Percentiles rank a stretch among this genome's conserved stretches.
Evolutionary conservation across 2,329 filamentous ascomycete genomes (phyloP).

Genomic region (Nemania diffusa): DNA sequence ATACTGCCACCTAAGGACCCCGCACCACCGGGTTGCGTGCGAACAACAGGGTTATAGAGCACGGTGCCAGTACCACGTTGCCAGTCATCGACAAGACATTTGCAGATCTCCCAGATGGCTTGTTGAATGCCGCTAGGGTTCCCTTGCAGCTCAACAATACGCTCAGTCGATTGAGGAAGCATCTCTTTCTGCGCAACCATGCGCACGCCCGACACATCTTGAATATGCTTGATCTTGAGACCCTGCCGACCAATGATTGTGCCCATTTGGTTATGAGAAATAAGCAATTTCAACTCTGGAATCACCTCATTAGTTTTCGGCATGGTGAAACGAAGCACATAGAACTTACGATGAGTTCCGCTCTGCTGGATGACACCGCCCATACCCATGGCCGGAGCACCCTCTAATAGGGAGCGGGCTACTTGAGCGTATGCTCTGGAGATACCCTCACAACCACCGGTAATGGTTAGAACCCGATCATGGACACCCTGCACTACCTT

Average conservation of each 20-base stretch:
- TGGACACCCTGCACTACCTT: slow-evolving; percentile 98
- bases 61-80: slow-evolving; percentile 97
- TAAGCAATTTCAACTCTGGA: slow-evolving; percentile 93
- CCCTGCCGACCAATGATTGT: slow-evolving; percentile 98
- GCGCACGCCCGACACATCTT: slow-evolving; percentile 94
- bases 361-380: slow-evolving; percentile 87
- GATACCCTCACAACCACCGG: slow-evolving; percentile 86
- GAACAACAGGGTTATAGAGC: slow-evolving; percentile 94
- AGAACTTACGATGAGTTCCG: slow-evolving; percentile 87
- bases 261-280: slow-evolving; percentile 99
- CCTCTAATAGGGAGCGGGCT: slow-evolving; percentile 89
- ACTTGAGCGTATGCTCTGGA: slow-evolving; percentile 94
- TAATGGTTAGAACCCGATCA: slow-evolving; percentile 95
- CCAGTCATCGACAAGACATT: slow-evolving; percentile 97
- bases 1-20: slow-evolving; percentile 46
- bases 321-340: slow-evolving; percentile 19
- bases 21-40: slow-evolving; percentile 76
- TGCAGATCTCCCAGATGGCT: slow-evolving; percentile 98
- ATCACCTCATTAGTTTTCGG: slow-evolving; percentile 42
- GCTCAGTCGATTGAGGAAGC: slow-evolving; percentile 97
- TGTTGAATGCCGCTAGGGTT: slow-evolving; percentile 95
- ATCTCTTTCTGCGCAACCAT: slow-evolving; percentile 99
- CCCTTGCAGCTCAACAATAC: slow-evolving; percentile 96
- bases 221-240: slow-evolving; percentile 99
- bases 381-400: slow-evolving; percentile 95